Base-by-base conservation (phyloP, 176 grass and related monocot genomes). In the Chrysopogon serrulatus region DNA sequence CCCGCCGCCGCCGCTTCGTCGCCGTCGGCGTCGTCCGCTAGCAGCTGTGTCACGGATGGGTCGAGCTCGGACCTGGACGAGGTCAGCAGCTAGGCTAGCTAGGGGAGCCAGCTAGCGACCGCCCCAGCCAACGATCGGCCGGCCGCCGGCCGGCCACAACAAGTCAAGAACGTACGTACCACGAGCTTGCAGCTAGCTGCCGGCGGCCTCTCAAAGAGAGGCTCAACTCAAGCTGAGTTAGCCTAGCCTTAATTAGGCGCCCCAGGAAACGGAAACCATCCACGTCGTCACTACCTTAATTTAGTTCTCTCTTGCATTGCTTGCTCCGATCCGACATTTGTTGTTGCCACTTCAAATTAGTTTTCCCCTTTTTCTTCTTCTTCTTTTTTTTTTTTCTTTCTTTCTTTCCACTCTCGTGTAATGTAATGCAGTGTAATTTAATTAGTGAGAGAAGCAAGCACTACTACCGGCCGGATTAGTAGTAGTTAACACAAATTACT, bases 41-140 rank as follows among this genome's bases (percentile, higher is more conserved):
- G 82, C 85, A 95, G 93, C 87, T 95, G 93, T 78, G 78, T 92
- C 75, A 92, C 93, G 19, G 80, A 91, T 39, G 37, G 86, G 30
- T 85, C 79, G 2, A 82, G 85, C 82, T 84, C 17, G 42, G 70
- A 86, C 59, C 59, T 30, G 68, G 89, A 86, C 27, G 93, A 95
- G 74, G 88, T 90, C 80, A 92, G 82, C 93, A 86, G 90, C 85
- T 69, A 80, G n/a, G 78, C 63, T 80, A 26, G 19, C 77, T 32
- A 21, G 19, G 7, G 3, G 53, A 56, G 51, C 21, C 5, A 49
- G n/a, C n/a, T n/a, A n/a, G 1, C 47, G 47, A 49, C 47, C 47
- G 17, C 4, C 51, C 18, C 44, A 16, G 45, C 14, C 44, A 16
- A n/a, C n/a, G n/a, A n/a, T n/a, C n/a, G n/a, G 19, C n/a, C 49